Base-by-base conservation (phyloP, 306 rosid species). In the Calophaca sinica region DNA sequence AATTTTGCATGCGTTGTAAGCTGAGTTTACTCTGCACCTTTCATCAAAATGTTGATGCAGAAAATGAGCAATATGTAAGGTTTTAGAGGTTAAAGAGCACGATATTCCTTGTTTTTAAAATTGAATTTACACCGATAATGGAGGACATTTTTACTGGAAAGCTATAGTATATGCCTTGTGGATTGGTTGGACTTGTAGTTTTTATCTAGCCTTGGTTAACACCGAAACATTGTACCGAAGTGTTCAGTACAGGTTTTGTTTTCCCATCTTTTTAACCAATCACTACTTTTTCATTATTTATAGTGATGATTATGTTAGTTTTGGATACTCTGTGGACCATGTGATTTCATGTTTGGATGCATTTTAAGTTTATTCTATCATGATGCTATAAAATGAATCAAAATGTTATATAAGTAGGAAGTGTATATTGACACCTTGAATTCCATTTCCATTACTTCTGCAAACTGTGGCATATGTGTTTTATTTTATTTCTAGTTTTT, bases 401-500 rank as follows among this genome's bases (percentile, higher is more conserved):
- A 54, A 76, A 68, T 58, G 64, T 13, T 13, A 62, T 46, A n/a
- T 46, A 35, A 14, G 26, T 55, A 11, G 46, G 9, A 51, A 57
- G 14, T 38, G 3, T 20, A 44, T 63, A 10, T 42, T 32, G 46
- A 2, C 13, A 62, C 26, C 65, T 26, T 54, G 58, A 69, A 14
- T 63, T 46, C 70, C 49, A 62, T n/a, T 54, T 70, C 46, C 44
- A 46, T 45, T 33, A 44, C 67, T 68, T 74, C 13, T 52, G 74
- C 68, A 44, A 52, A 69, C 20, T 13, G 42, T 55, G 26, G 13
- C 36, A 20, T 20, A 1, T 20, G 26, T 20, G 26, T 20, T 38
- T 12, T 73, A 11, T 63, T n/a, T 31, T 3, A 20, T 13, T 69
- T 35, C 13, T 66, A 11, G 8, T 15, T 7, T 66, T 20, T 15